Percentiles rank a stretch among this genome's conserved stretches.
phyloP scores from a whole-genome alignment of 106 monocot genomes.

The Platanthera guangdongensis region DNA sequence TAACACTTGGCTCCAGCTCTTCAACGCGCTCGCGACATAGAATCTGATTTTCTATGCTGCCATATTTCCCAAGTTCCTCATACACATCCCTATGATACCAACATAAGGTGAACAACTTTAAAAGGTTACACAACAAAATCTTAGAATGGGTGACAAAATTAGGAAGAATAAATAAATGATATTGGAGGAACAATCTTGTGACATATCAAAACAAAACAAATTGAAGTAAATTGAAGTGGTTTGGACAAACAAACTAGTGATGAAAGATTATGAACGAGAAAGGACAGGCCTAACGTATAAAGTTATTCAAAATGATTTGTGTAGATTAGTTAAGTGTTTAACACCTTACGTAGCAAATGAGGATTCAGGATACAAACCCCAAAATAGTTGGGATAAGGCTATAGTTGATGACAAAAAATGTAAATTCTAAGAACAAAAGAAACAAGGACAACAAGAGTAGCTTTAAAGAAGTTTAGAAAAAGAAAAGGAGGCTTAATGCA shows the following conservation, averaged over 20 bases:
- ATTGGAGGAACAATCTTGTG: too few species aligned
- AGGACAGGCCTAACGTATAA: too few species aligned
- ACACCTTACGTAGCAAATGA: too few species aligned
- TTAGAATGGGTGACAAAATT: not conserved
- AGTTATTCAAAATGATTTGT: too few species aligned
- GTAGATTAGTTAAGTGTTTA: too few species aligned
- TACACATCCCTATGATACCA: conserved; percentile 67
- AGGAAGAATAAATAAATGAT: not conserved
- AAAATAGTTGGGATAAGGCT: too few species aligned
- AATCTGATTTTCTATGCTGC: conserved; percentile 85
- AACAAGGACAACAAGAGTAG: not conserved
- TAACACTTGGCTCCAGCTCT: conserved; percentile 93
- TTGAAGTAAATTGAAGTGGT: too few species aligned
- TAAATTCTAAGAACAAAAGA: not conserved
- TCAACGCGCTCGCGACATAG: conserved; percentile 96
- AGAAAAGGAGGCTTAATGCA: not conserved
- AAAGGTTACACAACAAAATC: not conserved
- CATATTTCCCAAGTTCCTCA: conserved; percentile 92
- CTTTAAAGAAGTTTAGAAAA: not conserved
- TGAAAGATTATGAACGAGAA: too few species aligned
- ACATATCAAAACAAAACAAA: too few species aligned
- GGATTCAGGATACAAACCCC: too few species aligned
- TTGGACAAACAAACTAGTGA: too few species aligned
- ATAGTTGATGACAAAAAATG: not conserved
- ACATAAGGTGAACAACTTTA: not conserved